phyloP scores from a whole-genome alignment of 306 rosid species.

The Geum urbanum region DNA sequence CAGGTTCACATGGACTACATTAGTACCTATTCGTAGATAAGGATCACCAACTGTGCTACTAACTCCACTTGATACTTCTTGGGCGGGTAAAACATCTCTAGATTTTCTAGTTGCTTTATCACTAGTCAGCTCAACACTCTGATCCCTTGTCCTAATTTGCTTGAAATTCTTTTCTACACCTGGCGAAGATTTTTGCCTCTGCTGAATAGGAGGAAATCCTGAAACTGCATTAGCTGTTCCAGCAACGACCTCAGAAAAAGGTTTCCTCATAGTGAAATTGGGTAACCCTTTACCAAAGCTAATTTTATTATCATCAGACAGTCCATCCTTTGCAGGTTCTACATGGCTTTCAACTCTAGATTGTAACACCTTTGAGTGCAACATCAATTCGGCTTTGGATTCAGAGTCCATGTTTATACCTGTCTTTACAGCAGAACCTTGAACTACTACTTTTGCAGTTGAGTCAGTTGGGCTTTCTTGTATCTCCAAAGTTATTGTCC shows the following conservation, averaged over 20 bases:
- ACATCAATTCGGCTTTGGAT: slow-evolving; percentile 26
- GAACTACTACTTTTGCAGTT: slow-evolving; percentile 35
- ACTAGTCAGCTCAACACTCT: slow-evolving; percentile 30
- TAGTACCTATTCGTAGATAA: slow-evolving; percentile 63
- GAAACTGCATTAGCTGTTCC: slow-evolving; percentile 65
- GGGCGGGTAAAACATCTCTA: slow-evolving; percentile 36
- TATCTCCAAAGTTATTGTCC: slow-evolving; percentile 56
- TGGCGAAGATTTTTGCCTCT: slow-evolving; percentile 43
- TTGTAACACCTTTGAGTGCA: slow-evolving; percentile 37
- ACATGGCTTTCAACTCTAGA: slow-evolving; percentile 41
- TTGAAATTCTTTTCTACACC: slow-evolving; percentile 53
- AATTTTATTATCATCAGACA: slow-evolving; percentile 49
- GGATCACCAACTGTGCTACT: slow-evolving; percentile 40
- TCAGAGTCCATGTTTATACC: slow-evolving; percentile 32
- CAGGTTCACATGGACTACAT: slow-evolving; percentile 61
- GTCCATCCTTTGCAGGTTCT: slow-evolving; percentile 38
- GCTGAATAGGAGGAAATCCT: slow-evolving; percentile 85
- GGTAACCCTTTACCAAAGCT: slow-evolving; percentile 72
- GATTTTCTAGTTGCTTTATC: slow-evolving; percentile 44
- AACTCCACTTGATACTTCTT: slow-evolving; percentile 34
- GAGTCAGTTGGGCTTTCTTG: slow-evolving; percentile 34
- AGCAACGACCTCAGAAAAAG: slow-evolving; percentile 96
- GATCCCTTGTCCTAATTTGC: slow-evolving; percentile 49
- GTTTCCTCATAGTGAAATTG: slow-evolving; percentile 67
- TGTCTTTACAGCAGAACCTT: slow-evolving; percentile 34